These are phyloP conservation scores for Tetrahymena borealis DNA, from an alignment of 73 alveolate genomes.

Conservation along the genomic window DNA sequence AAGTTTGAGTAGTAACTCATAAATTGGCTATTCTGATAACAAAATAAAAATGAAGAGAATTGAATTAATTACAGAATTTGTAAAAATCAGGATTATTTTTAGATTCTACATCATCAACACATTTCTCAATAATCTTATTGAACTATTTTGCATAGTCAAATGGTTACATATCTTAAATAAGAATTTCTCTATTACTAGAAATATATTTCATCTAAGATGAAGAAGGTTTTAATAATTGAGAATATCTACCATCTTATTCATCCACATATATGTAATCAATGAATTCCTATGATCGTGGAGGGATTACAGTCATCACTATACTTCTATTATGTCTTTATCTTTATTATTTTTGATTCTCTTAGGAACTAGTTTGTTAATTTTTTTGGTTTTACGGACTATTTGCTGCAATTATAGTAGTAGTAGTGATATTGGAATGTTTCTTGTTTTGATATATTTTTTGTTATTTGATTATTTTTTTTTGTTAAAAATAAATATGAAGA, in stretches of 20 bases:
- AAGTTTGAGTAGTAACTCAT: background rate
- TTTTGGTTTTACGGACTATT: no score
- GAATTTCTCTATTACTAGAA: background rate
- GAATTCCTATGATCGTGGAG: background rate
- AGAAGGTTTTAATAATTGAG: background rate
- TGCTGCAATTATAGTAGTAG: no score
- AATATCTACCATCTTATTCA: background rate
- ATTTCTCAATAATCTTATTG: background rate
- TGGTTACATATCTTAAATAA: background rate
- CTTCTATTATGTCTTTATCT: background rate
- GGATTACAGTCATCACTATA: background rate
- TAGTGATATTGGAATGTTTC: no score
- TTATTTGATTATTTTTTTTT: no score
- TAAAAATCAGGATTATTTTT: background rate
- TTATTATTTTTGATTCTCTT: background rate
- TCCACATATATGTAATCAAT: background rate
- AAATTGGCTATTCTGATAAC: background rate
- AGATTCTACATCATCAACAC: background rate
- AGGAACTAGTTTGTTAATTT: no score
- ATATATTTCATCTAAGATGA: background rate
- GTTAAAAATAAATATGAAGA: no score
- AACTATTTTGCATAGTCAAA: background rate
- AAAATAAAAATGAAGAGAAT: background rate
- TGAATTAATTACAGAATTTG: background rate
- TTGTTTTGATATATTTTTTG: no score